A percentile compares a stretch with the other conserved stretches of the same genome.
These are phyloP conservation scores for Claviceps maximensis DNA, from an alignment of 2,329 filamentous ascomycete genomes.

Conservation along the genomic window DNA sequence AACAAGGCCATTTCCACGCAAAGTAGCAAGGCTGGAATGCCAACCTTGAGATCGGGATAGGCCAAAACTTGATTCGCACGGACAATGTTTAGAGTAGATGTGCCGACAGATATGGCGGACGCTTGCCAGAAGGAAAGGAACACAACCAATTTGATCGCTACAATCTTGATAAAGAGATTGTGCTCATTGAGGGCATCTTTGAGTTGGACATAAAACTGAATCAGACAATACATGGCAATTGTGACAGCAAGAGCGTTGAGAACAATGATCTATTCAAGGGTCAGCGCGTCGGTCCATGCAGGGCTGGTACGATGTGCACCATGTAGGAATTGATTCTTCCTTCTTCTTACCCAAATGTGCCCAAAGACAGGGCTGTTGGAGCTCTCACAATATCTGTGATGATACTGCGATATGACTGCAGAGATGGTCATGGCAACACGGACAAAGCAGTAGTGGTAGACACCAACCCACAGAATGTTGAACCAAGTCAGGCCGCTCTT, in stretches of 20 bases:
- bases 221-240: constrained; percentile 77
- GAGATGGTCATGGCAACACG: constrained; percentile 68
- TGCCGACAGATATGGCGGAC: constrained; percentile 35
- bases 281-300: constrained; percentile 5
- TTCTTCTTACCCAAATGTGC: constrained; percentile 61
- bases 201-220: constrained; percentile 77
- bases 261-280: constrained; percentile 37
- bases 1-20: constrained; percentile 81
- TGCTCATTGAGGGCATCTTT: constrained; percentile 54
- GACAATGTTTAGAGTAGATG: constrained; percentile 48
- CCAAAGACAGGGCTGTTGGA: constrained; percentile 66
- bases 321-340: neutral
- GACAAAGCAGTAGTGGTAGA: constrained; percentile 80
- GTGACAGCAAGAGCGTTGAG: constrained; percentile 62
- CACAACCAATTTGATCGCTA: constrained; percentile 82
- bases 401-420: constrained; percentile 58
- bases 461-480: constrained; percentile 69
- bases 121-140: constrained; percentile 86
- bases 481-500: constrained; percentile 79
- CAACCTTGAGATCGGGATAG: constrained; percentile 66
- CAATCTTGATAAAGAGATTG: constrained; percentile 63
- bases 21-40: constrained; percentile 63
- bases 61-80: constrained; percentile 47
- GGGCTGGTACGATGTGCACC: too few species aligned
- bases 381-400: constrained; percentile 61